A percentile compares a stretch with the other conserved stretches of the same genome.
Conservation (phyloP, 2,329 filamentous ascomycete genomes). For the Cladosporium sp. region DNA sequence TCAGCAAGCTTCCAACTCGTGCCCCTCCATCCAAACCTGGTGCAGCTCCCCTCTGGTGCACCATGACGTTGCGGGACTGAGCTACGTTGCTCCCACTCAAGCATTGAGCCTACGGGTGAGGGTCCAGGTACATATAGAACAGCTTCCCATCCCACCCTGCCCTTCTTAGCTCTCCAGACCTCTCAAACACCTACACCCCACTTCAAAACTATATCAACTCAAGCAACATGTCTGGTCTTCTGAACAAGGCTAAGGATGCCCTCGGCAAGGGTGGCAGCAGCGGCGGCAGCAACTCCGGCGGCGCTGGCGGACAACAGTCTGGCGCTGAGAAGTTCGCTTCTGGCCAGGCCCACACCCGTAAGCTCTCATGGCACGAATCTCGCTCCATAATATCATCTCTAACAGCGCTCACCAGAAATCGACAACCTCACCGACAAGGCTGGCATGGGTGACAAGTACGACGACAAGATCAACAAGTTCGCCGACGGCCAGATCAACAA, state of each 20-base stretch:
- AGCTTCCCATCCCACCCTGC: not conserved
- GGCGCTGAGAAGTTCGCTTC: slow-evolving; percentile 15
- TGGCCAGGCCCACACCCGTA: slow-evolving; percentile 15
- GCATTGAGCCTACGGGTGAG: not conserved
- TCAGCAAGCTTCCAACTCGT: not conserved
- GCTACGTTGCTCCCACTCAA: not conserved
- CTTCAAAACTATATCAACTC: not conserved
- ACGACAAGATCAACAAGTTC: slow-evolving; percentile 21
- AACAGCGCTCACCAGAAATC: slow-evolving; percentile 10
- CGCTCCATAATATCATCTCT: not conserved
- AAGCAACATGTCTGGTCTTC: slow-evolving; percentile 18
- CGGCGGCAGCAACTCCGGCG: not conserved
- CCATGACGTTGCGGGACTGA: not conserved
- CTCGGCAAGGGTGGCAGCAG: slow-evolving; percentile 14
- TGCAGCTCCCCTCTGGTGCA: not conserved
- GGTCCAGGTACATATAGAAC: not conserved
- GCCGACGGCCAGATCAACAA: slow-evolving; percentile 21
- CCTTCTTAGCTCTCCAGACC: not conserved
- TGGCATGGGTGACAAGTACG: slow-evolving; percentile 21
- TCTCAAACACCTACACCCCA: not conserved
- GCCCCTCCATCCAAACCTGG: not conserved
- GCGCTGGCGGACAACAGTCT: slow-evolving; percentile 6
- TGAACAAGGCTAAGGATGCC: slow-evolving; percentile 20
- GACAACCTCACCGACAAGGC: slow-evolving; percentile 18
- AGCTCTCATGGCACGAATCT: not conserved